Percentiles rank a stretch among this genome's conserved stretches.
phyloP scores from a whole-genome alignment of 2,329 filamentous ascomycete genomes.

The Colletotrichum sp. region DNA sequence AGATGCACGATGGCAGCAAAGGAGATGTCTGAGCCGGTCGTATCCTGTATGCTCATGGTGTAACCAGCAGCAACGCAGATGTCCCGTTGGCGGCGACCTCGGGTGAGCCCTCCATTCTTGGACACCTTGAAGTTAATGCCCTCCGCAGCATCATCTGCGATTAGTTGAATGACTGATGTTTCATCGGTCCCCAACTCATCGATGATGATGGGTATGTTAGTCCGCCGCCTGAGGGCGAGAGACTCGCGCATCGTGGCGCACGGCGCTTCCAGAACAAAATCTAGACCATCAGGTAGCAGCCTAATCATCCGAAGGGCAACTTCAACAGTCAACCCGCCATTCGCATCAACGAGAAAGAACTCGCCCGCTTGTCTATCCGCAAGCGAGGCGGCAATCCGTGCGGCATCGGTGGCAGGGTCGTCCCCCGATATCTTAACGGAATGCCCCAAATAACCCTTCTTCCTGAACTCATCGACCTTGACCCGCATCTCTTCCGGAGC shows the following conservation, averaged over 20 bases:
- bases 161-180: not conserved
- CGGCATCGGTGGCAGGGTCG: not conserved
- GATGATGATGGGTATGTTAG: not conserved
- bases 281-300: not conserved
- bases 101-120: not conserved
- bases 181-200: not conserved
- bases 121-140: not conserved
- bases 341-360: not conserved
- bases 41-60: not conserved
- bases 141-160: not conserved
- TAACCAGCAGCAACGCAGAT: not conserved
- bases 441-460: not conserved
- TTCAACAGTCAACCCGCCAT: not conserved
- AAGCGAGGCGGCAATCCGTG: not conserved
- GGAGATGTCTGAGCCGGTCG: not conserved
- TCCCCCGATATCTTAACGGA: not conserved
- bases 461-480: not conserved
- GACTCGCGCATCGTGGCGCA: not conserved
- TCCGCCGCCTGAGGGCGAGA: not conserved
- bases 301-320: not conserved
- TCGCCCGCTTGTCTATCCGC: not conserved
- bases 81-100: not conserved
- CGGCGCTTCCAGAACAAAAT: not conserved
- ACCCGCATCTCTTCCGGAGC: not conserved
- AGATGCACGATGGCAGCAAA: not conserved